Percentiles rank a stretch among this genome's conserved stretches.
These are phyloP conservation scores for Ustilago trichophora DNA, from an alignment of 1,284 basidiomycete genomes.

Conservation along the genomic window DNA sequence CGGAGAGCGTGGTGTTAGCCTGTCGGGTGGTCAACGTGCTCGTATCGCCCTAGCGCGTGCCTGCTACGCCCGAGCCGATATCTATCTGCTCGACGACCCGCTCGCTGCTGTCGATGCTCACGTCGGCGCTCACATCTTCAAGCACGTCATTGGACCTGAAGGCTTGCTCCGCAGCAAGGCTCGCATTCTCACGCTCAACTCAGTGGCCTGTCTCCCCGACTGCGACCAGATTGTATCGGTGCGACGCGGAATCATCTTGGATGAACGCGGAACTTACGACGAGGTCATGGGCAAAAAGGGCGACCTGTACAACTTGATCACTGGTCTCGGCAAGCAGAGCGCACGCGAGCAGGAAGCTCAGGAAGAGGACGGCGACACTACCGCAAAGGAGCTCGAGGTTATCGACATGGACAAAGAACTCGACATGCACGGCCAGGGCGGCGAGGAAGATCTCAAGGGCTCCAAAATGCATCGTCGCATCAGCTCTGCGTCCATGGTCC, in stretches of 20 bases:
- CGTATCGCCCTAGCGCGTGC: slow-evolving; percentile 78
- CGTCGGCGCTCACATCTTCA: slow-evolving; percentile 65
- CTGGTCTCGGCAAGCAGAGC: slow-evolving; percentile 65
- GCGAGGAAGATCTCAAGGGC: slow-evolving; percentile 48
- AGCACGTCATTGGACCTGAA: slow-evolving; percentile 58
- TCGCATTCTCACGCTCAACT: slow-evolving; percentile 66
- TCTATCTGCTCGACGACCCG: slow-evolving; percentile 77
- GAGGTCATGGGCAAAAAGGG: slow-evolving; percentile 72
- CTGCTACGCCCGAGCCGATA: slow-evolving; percentile 76
- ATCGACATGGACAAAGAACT: slow-evolving; percentile 47
- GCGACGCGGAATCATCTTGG: slow-evolving; percentile 74
- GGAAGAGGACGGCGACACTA: slow-evolving; percentile 30
- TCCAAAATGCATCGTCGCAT: slow-evolving; percentile 53
- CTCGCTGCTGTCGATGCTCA: slow-evolving; percentile 72
- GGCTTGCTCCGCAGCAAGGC: slow-evolving; percentile 56
- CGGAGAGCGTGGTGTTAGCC: slow-evolving; percentile 70
- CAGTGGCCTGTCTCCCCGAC: slow-evolving; percentile 72
- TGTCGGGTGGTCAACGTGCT: slow-evolving; percentile 74
- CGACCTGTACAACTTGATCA: slow-evolving; percentile 71
- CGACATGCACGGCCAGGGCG: slow-evolving; percentile 37
- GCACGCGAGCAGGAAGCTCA: slow-evolving; percentile 45
- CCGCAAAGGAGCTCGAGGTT: slow-evolving; percentile 36
- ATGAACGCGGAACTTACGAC: slow-evolving; percentile 74
- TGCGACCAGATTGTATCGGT: slow-evolving; percentile 75
- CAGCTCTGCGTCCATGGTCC: slow-evolving; percentile 48